A percentile compares a stretch with the other conserved stretches of the same genome.
Evolutionary conservation across 148 eudicot genomes (phyloP).

Genomic region (Camellia lanceoleosa): DNA sequence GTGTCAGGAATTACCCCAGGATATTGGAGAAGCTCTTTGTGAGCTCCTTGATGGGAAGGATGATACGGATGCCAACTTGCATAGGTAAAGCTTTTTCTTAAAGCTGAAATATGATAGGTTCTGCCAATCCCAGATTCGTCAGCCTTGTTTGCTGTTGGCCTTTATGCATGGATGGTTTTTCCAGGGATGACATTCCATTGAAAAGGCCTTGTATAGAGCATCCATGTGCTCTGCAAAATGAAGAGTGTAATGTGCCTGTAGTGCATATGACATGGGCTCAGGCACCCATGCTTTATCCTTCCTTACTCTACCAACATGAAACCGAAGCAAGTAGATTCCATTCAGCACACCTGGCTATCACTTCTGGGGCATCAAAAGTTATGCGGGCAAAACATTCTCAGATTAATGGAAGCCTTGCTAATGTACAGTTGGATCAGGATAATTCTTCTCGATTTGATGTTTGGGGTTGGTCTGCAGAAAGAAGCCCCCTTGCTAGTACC

Average conservation of each 20-base stretch:
- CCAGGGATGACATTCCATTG: constrained; percentile 32
- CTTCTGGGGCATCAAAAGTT: constrained; percentile 25
- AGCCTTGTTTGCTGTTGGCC: constrained; percentile 6
- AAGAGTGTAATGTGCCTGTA: constrained; percentile 33
- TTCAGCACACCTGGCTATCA: constrained; percentile 32
- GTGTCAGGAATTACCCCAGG: constrained; percentile 73
- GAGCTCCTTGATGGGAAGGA: constrained; percentile 65
- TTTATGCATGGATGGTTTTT: constrained; percentile 26
- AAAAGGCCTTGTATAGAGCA: constrained; percentile 41
- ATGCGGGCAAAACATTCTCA: constrained; percentile 23
- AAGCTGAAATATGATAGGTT: neutral
- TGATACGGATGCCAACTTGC: constrained; percentile 37
- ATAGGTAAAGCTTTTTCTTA: constrained; percentile 39
- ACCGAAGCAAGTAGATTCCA: constrained; percentile 46
- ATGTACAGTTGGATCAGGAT: constrained; percentile 28
- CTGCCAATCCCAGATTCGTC: constrained; percentile 10
- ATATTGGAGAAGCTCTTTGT: constrained; percentile 83
- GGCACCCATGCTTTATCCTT: constrained; percentile 40
- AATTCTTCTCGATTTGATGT: constrained; percentile 35
- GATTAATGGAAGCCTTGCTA: constrained; percentile 24
- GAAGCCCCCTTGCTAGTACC: constrained; percentile 41
- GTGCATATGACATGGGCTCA: constrained; percentile 38
- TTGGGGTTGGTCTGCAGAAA: constrained; percentile 47
- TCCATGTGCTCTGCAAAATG: constrained; percentile 37
- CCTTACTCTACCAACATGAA: constrained; percentile 53